These are phyloP conservation scores for Euryodendron excelsum DNA, from an alignment of 148 eudicot genomes.

Conservation along the genomic window DNA sequence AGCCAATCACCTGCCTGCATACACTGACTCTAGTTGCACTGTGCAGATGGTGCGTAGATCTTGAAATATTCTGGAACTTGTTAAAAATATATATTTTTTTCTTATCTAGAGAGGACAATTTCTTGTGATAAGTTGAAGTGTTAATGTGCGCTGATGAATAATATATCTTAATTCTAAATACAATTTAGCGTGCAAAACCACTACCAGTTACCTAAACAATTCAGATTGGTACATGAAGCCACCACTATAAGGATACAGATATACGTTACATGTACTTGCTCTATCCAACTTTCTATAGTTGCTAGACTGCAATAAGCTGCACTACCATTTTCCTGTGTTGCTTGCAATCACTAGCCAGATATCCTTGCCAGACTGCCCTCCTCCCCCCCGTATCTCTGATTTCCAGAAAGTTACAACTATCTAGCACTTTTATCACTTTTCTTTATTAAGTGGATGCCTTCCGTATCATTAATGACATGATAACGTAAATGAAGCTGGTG, in stretches of 20 bases:
- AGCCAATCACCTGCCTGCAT: not conserved
- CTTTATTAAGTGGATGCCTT: not conserved
- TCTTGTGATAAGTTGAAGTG: not conserved
- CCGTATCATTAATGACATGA: not conserved
- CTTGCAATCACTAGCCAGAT: not conserved
- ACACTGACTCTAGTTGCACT: not conserved
- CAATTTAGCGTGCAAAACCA: too few species aligned
- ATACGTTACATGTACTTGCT: not conserved
- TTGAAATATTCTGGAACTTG: not conserved
- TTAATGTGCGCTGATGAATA: not conserved
- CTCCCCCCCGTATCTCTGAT: not conserved
- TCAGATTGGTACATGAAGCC: not conserved
- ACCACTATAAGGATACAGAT: not conserved
- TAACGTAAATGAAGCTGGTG: not conserved
- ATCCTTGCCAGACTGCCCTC: not conserved
- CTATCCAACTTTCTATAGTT: not conserved
- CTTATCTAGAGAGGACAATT: not conserved
- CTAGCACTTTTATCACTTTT: not conserved
- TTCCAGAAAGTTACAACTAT: not conserved
- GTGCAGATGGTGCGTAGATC: too few species aligned
- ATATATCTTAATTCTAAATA: not conserved
- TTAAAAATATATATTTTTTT: not conserved
- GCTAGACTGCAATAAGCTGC: not conserved
- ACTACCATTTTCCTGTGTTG: not conserved
- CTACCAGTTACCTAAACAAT: too few species aligned